phyloP scores from a whole-genome alignment of 2,329 filamentous ascomycete species.

The Diaporthe batatas region DNA sequence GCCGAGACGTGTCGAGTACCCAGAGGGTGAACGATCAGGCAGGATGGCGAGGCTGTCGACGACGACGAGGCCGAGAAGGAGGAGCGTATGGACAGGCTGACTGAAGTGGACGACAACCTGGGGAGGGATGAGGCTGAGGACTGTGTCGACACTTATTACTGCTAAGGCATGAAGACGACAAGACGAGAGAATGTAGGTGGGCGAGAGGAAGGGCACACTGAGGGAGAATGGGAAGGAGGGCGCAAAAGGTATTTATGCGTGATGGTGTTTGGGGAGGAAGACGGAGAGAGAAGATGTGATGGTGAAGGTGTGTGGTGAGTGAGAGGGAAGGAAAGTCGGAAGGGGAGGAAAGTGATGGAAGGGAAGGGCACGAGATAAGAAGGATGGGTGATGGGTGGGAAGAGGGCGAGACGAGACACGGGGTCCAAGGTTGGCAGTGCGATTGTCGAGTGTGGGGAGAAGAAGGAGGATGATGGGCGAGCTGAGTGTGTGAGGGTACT shows the following conservation, averaged over 20 bases:
- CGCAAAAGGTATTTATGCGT: slow-evolving; percentile 40
- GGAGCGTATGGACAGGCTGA: slow-evolving; percentile 12
- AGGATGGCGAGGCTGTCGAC: slow-evolving; percentile 31
- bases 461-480: slow-evolving; percentile 27
- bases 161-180: slow-evolving; percentile 20
- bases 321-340: slow-evolving; percentile 49
- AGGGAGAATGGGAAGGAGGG: slow-evolving; percentile 41
- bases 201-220: slow-evolving; percentile 28
- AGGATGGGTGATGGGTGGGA: slow-evolving; percentile 43
- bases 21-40: slow-evolving; percentile 7
- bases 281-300: slow-evolving; percentile 40
- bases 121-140: slow-evolving; percentile 39
- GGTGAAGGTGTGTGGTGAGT: slow-evolving; percentile 42
- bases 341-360: slow-evolving; percentile 46
- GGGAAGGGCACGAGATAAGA: slow-evolving; percentile 45
- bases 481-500: slow-evolving; percentile 23
- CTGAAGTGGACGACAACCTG: slow-evolving; percentile 33
- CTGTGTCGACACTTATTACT: slow-evolving; percentile 35
- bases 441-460: slow-evolving; percentile 41
- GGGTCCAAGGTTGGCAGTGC: slow-evolving; percentile 42
- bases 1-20: slow-evolving; percentile 25
- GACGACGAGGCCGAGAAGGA: slow-evolving; percentile 5
- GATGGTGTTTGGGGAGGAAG: slow-evolving; percentile 37
- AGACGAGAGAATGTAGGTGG: slow-evolving; percentile 24
- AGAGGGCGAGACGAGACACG: slow-evolving; percentile 43